A percentile compares a stretch with the other conserved stretches of the same genome.
Evolutionary conservation across 441 rosid genomes (phyloP).

Genomic region (Gossypium schwendimanii): DNA sequence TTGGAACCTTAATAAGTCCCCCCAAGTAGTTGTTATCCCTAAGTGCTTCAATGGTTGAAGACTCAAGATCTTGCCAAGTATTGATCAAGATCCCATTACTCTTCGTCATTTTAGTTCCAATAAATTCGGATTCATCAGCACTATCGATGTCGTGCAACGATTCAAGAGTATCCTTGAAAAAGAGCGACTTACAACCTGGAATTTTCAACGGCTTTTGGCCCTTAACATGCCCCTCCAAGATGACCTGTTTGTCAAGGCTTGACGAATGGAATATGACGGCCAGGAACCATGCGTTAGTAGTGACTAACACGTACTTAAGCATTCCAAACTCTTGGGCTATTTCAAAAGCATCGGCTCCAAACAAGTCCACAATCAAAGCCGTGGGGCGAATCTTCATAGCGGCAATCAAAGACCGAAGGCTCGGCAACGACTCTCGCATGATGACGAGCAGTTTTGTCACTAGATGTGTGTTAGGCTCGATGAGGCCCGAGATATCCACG

Average conservation of each 20-base stretch:
- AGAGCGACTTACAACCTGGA: constrained; percentile 48
- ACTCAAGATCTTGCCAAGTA: constrained; percentile 42
- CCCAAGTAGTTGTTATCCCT: constrained; percentile 7
- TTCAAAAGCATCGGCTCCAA: constrained; percentile 41
- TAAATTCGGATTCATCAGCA: neutral
- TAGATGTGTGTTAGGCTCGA: neutral
- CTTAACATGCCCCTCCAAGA: constrained; percentile 29
- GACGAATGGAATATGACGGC: constrained; percentile 36
- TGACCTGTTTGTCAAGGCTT: constrained; percentile 27
- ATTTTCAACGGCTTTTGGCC: constrained; percentile 30
- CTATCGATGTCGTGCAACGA: constrained; percentile 5
- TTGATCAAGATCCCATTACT: constrained; percentile 46
- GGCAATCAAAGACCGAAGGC: constrained; percentile 19
- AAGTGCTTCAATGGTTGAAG: constrained; percentile 30
- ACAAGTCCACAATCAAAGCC: constrained; percentile 45
- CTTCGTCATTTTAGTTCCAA: constrained; percentile 21
- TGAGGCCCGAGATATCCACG: constrained; percentile 16
- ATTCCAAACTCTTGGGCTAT: constrained; percentile 22
- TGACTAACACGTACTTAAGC: constrained; percentile 31
- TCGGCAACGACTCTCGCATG: constrained; percentile 23
- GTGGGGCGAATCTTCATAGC: constrained; percentile 18
- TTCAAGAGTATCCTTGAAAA: constrained; percentile 20
- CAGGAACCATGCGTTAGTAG: constrained; percentile 44
- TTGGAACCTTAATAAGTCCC: constrained; percentile 19
- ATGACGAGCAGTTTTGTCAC: constrained; percentile 20